These are phyloP conservation scores for Claviceps sp. DNA, from an alignment of 2,329 filamentous ascomycete genomes.

Conservation along the genomic window DNA sequence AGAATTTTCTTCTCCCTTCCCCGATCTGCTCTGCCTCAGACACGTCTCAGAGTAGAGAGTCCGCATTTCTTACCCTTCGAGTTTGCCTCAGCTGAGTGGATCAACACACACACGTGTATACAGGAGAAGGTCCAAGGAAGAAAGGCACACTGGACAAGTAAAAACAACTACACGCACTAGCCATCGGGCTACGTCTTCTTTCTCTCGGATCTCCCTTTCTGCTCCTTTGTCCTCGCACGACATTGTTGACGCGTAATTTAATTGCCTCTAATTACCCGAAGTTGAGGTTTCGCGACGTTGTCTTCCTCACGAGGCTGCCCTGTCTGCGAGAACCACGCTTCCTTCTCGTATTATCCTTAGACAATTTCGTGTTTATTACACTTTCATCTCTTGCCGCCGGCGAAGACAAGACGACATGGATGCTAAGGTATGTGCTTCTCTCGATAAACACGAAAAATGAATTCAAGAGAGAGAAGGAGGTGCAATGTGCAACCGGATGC, in stretches of 20 bases:
- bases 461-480: too few relatives aligned
- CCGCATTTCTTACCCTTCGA: slow-evolving; percentile 5
- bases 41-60: slow-evolving; percentile 4
- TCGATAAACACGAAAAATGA: background rate
- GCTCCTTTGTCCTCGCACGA: background rate
- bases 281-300: slow-evolving; percentile 1
- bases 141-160: background rate
- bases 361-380: background rate
- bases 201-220: background rate
- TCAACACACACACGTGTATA: background rate
- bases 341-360: slow-evolving; percentile 1
- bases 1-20: background rate
- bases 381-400: background rate
- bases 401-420: slow-evolving; percentile 3
- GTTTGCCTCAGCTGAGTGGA: background rate
- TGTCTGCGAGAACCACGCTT: background rate
- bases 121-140: background rate
- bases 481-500: too few relatives aligned
- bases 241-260: slow-evolving; percentile 1
- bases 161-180: background rate
- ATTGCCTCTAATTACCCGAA: background rate
- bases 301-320: background rate
- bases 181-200: background rate
- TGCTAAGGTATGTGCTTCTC: slow-evolving; percentile 4
- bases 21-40: slow-evolving; percentile 5